Evolutionary conservation across 1,284 basidiomycete genomes (phyloP).

Genomic region (Ceratobasidium sp.): DNA sequence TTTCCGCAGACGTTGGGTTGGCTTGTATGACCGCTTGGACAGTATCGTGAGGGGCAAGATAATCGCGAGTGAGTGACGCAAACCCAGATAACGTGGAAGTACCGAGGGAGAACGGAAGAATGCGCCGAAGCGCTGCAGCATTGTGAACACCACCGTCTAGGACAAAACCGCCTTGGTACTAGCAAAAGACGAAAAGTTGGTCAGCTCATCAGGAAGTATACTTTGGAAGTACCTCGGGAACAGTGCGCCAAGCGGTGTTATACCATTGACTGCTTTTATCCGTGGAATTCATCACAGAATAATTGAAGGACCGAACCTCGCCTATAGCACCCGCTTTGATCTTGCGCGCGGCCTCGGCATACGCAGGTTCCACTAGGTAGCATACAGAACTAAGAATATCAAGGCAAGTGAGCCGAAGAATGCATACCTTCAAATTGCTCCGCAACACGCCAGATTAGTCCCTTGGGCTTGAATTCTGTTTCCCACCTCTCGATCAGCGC

Average conservation of each 20-base stretch:
- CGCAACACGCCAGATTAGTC: slow-evolving; percentile 85
- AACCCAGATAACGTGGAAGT: slow-evolving; percentile 69
- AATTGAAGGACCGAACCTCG: slow-evolving; percentile 72
- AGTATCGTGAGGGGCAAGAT: slow-evolving; percentile 82
- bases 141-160: slow-evolving; percentile 81
- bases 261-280: slow-evolving; percentile 78
- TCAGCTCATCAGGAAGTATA: not conserved
- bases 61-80: slow-evolving; percentile 75
- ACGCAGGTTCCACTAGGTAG: slow-evolving; percentile 65
- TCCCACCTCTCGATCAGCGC: slow-evolving; percentile 78
- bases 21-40: slow-evolving; percentile 61
- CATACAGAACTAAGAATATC: not conserved
- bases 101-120: slow-evolving; percentile 67
- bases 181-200: slow-evolving; percentile 46
- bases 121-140: slow-evolving; percentile 69
- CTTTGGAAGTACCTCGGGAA: slow-evolving; percentile 74
- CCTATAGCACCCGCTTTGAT: slow-evolving; percentile 74
- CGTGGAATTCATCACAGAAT: slow-evolving; percentile 68
- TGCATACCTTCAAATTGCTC: slow-evolving; percentile 78
- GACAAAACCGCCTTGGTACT: slow-evolving; percentile 82
- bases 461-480: slow-evolving; percentile 71
- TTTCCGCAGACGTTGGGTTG: slow-evolving; percentile 59
- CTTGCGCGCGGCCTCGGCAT: slow-evolving; percentile 65
- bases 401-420: not conserved
- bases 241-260: slow-evolving; percentile 83